Base-by-base conservation (phyloP, 2,329 filamentous ascomycete genomes). In the Seiridium cupressi region DNA sequence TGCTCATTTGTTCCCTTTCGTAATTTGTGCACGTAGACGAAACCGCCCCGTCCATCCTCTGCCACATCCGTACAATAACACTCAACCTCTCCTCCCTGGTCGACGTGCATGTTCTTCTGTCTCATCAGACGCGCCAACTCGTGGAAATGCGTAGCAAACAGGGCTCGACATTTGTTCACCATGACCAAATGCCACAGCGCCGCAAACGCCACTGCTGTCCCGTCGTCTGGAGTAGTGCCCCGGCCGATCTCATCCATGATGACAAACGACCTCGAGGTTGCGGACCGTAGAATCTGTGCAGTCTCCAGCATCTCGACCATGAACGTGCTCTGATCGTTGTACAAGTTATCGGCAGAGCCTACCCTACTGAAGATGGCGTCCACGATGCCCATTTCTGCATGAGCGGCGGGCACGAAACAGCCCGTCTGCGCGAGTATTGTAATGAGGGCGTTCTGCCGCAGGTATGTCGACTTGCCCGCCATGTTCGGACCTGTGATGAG, bases 251-350 rank as follows among this genome's bases (percentile, higher is more conserved):
- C 95, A 73, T 99, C 95, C 94, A 99, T 98, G 73, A 99, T 94
- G 62, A 95, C 94, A 68, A 99, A 96, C 0, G 90, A 95, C 32
- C 89, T 84, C 1, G 87, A 77, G 1, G 94, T 98, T 0, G 95
- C 94, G 65, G 91, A 84, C 62, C 89, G 91, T 57, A 99, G 82
- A 57, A 99, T 99, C 34, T 90, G 84, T 1, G 94, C 93, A 26
- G 95, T 97, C 76, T 99, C 95, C 2, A 97, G 84, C 95, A 99
- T 99, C 77, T 99, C 95, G 1, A 98, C 92, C 95, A 99, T 98
- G 76, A 99, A 99, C 0, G 96, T 99, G 57, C 92, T 97, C 74
- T 98, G 93, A 77, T 97, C 91, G 55, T 88, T 86, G 77, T 91
- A 97, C n/a, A 99, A 81, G 72, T 97, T 94, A 74, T 99, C 96